Conservation (phyloP, 1,139 yeast species). For the Cylindricascospora bacillispora region DNA sequence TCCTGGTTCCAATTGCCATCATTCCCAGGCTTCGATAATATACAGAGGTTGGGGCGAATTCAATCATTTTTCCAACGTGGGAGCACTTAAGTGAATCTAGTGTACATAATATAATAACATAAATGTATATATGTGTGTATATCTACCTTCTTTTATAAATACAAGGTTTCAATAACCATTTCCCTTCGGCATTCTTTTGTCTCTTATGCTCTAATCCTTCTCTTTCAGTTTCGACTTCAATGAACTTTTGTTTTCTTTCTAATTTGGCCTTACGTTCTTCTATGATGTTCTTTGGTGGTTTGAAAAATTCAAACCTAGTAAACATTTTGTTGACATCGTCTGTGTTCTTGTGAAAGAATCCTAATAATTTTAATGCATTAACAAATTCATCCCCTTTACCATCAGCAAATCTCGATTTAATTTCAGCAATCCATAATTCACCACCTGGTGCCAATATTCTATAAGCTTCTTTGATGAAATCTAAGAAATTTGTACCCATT, state of each 20-base stretch:
- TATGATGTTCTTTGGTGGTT: conserved; percentile 62
- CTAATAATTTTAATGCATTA: conserved; percentile 58
- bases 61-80: conserved; percentile 19
- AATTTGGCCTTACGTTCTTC: conserved; percentile 53
- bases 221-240: conserved; percentile 54
- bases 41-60: conserved; percentile 15
- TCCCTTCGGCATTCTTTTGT: conserved; percentile 55
- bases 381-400: conserved; percentile 61
- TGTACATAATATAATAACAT: not conserved
- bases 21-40: conserved; percentile 18
- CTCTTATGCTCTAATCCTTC: conserved; percentile 47
- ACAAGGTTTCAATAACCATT: conserved; percentile 90
- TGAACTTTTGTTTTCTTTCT: conserved; percentile 54
- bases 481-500: conserved; percentile 95
- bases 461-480: conserved; percentile 81
- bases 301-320: conserved; percentile 84
- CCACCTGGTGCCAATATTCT: conserved; percentile 83
- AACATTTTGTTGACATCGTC: conserved; percentile 90
- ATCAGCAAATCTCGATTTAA: conserved; percentile 78
- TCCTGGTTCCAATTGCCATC: conserved; percentile 23
- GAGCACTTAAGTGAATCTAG: not conserved
- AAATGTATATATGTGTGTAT: conserved; percentile 2
- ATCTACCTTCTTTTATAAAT: conserved; percentile 75
- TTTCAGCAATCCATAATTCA: conserved; percentile 95
- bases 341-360: conserved; percentile 79